These are phyloP conservation scores for Gossypium stocksii DNA, from an alignment of 345 rosid genomes.

Conservation along the genomic window DNA sequence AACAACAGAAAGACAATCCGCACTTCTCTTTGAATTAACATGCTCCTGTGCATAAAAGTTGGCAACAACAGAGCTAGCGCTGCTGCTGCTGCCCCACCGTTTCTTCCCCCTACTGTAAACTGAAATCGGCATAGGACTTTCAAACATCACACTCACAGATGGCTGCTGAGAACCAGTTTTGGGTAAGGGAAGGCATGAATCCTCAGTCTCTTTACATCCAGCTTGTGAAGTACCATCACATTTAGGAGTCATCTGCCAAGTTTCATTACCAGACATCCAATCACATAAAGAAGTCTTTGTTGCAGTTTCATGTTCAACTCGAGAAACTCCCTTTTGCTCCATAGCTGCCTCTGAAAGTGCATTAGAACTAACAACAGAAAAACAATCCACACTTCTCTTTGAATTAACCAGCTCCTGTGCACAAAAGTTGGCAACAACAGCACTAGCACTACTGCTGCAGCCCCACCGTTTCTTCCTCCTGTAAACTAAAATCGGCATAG, in stretches of 20 bases:
- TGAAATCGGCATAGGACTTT: constrained; percentile 28
- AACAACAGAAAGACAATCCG: constrained; percentile 39
- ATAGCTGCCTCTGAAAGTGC: constrained; percentile 32
- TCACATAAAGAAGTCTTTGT: constrained; percentile 24
- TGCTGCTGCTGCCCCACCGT: constrained; percentile 17
- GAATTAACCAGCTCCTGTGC: constrained; percentile 23
- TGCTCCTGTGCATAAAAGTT: constrained; percentile 28
- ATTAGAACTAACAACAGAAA: constrained; percentile 40
- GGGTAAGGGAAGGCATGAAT: constrained; percentile 27
- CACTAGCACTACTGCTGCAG: not conserved
- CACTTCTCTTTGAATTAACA: constrained; percentile 31
- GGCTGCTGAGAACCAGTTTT: constrained; percentile 37
- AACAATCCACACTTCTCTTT: constrained; percentile 37
- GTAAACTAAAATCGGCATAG: constrained; percentile 46
- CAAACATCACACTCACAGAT: constrained; percentile 37
- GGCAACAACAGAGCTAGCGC: constrained; percentile 6
- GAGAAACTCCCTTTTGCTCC: constrained; percentile 29
- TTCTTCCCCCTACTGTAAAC: constrained; percentile 64
- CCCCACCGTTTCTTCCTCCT: constrained; percentile 45
- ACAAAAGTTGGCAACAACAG: constrained; percentile 21
- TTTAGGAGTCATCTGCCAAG: constrained; percentile 52
- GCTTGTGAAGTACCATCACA: constrained; percentile 29
- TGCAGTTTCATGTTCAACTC: constrained; percentile 17
- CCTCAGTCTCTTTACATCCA: constrained; percentile 34
- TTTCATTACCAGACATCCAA: constrained; percentile 33